These are phyloP conservation scores for Penicillium antarcticum DNA, from an alignment of 495 filamentous ascomycete species.

Conservation along the genomic window DNA sequence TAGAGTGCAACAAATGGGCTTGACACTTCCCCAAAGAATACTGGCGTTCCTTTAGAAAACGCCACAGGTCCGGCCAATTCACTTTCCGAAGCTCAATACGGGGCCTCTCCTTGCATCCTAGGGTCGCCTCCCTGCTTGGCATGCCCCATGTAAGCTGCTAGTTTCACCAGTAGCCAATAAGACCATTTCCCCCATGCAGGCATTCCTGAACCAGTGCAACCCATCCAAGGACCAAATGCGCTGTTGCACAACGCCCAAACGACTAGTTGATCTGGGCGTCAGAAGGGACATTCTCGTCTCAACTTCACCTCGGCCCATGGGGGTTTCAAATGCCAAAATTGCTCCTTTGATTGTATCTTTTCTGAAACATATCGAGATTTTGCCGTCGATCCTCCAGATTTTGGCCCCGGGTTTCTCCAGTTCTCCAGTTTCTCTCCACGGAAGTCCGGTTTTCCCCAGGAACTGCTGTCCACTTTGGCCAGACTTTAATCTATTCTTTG, in stretches of 20 bases:
- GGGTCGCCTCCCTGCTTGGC: constrained; percentile 1
- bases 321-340: too few relatives aligned
- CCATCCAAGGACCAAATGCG: too few relatives aligned
- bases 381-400: background rate
- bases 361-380: background rate
- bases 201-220: background rate
- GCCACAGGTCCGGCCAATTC: too few relatives aligned
- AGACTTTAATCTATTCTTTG: background rate
- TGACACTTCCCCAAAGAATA: too few relatives aligned
- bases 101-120: background rate
- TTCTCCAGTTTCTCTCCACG: background rate
- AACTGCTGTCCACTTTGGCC: too few relatives aligned
- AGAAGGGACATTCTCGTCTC: too few relatives aligned
- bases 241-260: too few relatives aligned
- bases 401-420: background rate
- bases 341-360: too few relatives aligned
- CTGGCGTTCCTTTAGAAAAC: too few relatives aligned
- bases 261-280: too few relatives aligned
- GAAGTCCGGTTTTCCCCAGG: constrained; percentile 9
- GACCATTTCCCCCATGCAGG: background rate
- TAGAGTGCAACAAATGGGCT: too few relatives aligned
- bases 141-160: background rate
- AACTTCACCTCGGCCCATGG: too few relatives aligned
- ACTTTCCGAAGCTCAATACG: background rate
- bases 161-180: constrained; percentile 1